Base-by-base conservation (phyloP, 1,139 yeast genomes). In the Lodderomyces jiufengensis region DNA sequence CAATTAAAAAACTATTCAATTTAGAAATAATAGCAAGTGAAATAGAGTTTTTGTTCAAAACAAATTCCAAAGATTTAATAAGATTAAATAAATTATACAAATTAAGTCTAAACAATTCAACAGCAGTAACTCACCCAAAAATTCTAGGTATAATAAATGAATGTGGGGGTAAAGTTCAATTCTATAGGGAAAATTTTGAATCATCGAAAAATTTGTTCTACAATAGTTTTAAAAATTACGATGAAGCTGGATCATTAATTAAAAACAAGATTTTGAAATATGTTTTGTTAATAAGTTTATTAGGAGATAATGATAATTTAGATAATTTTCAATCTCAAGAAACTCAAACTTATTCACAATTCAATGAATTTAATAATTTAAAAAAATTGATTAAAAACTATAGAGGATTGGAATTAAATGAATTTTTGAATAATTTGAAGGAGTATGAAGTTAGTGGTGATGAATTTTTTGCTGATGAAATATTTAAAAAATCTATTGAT, bases 61-160 rank as follows among this genome's bases (percentile, higher is more conserved):
- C 48, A 30, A 49, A 45, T 16, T 43, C 48, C 38, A 58, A 40
- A 26, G 62, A 76, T 47, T 47, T 65, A 22, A 45, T 61, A 9
- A 61, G 63, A 43, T 62, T 80, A 39, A 68, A 65, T 44, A 62
- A 63, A 34, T 58, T 78, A 11, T 78, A 80, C 50, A 59, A 63
- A 34, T 64, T 70, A 44, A 70, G 84, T 12, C 49, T 68, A 24
- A 55, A 59, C 6, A 64, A 77, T 29, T 70, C 73, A 16, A 67
- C 83, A 0, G 85, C 86, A 1, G 80, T 84, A 6, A 84, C 88
- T 0, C 94, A 85, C 49, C 90, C 95, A 0, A 63, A 74, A 33
- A 78, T 82, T 27, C 64, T 80, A 51, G 95, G 92, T 1, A 73
- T 80, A 8, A 73, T 85, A 24, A 69, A 78, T 41, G 92, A 84